Base-by-base conservation (phyloP, 2,329 filamentous ascomycete species). In the Paracorniculantispora psalliotae region DNA sequence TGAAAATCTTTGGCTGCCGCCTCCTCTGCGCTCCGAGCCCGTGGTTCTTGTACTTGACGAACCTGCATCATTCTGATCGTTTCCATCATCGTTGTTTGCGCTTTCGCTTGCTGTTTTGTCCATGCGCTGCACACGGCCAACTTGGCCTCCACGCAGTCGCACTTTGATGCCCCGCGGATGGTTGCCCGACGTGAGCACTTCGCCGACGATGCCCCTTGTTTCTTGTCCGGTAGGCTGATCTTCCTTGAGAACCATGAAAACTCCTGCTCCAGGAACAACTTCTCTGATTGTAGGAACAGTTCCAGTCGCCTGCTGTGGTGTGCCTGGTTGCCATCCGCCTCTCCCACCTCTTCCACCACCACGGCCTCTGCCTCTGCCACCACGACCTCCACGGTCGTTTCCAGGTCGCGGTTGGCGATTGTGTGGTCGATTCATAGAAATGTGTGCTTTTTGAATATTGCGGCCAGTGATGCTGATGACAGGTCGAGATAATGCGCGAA, bases 81-180 rank as follows among this genome's bases (percentile, higher is more conserved):
- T 25, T 46, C 51, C 21, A 57, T 53, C 5, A 46, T 61, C 55
- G 33, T 59, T 33, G 51, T 57, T 26, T 35, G 57, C 13, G 51
- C 61, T 30, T 23, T 68, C 66, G 2, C 46, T 25, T 43, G 48
- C 35, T 43, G 61, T 62, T 47, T 68, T 57, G 17, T 72, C 76
- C 71, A 90, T 79, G 47, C 79, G 76, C 71, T 92, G 90, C 28
- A 93, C 90, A 17, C 90, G 77, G 2, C 90, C 90, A 2, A 93
- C 83, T 26, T 87, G 79, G 1, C 89, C 89, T 69, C 90, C 88
- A 1, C 76, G 74, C 6, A 93, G 77, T 2, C 89, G 83, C 25
- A 92, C 89, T 71, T 92, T 93, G 75, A 92, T 90, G 37, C 90
- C 90, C 10, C 88, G 81, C 2, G 88, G 88, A 66, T 93, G 90